Base-by-base conservation (phyloP, 2,329 filamentous ascomycete genomes). In the Colletotrichum paranaense region DNA sequence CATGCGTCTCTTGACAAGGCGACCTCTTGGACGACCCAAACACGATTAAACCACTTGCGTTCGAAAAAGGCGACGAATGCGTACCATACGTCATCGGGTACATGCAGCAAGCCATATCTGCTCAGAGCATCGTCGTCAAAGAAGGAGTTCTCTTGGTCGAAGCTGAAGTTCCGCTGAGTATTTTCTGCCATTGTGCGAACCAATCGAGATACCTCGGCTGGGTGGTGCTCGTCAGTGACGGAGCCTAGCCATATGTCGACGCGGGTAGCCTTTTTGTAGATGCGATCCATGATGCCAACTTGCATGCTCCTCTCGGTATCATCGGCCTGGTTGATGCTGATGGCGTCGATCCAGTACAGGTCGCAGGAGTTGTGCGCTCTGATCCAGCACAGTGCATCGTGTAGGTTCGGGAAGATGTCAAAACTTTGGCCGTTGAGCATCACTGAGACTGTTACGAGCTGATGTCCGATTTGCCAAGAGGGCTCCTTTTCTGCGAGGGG, bases 21-120 rank as follows among this genome's bases (percentile, higher is more conserved):
- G 5, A 74, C 71, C 30, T 76, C 75, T 35, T 76, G 74, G 14
- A 76, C 74, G 6, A 75, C 68, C 75, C 73, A 76, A 3, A 74
- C 73, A 11, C 75, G 60, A 56, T 58, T 65, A 56, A 76, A 75
- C 70, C 75, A 76, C 14, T 64, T 72, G 19, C 72, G 56, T 32
- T 75, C 67, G 14, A 76, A 74, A 26, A 76, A 75, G 42, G 63
- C 42, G 2, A 72, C 56, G 53, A 76, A 62, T 1, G 74, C 73
- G 49, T 69, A 32, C 74, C 74, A 72, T 26, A 68, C 52, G 4
- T 14, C 16, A 16, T 68, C 64, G 0, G 57, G 30, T 7, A 72
- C 22, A 22, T 55, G 57, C 4, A 26, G 24, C 30, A 72, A 28
- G 7, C 64, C 64, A 30, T 63, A 63, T 55, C 26, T 49, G n/a